Evolutionary conservation across 805 yeast species (phyloP).

Genomic region (Clavispora phyllophila): DNA sequence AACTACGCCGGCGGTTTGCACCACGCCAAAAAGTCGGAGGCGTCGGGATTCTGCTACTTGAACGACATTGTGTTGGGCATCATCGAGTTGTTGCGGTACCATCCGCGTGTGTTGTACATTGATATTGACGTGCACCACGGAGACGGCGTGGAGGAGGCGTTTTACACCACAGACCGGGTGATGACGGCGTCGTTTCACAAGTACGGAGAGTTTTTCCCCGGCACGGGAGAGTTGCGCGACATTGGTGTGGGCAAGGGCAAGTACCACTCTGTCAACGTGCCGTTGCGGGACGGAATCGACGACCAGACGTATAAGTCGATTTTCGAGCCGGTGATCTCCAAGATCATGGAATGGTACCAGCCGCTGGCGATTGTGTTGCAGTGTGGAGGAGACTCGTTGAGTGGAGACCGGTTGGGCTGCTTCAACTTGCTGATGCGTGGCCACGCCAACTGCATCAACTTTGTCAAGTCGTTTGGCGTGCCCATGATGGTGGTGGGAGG

Average conservation of each 20-base stretch:
- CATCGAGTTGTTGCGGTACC: constrained; percentile 70
- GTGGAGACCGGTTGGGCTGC: constrained; percentile 94
- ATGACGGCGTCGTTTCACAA: constrained; percentile 90
- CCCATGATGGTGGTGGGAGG: constrained; percentile 96
- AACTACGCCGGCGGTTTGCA: constrained; percentile 93
- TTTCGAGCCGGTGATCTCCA: constrained; percentile 81
- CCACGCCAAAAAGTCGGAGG: constrained; percentile 87
- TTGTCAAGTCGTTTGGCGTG: constrained; percentile 76
- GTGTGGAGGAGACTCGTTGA: constrained; percentile 96
- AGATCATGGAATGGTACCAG: constrained; percentile 78
- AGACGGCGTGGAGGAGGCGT: constrained; percentile 94
- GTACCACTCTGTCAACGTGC: constrained; percentile 79
- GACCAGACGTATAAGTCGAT: constrained; percentile 81
- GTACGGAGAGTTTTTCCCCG: constrained; percentile 91
- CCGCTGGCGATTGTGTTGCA: constrained; percentile 97
- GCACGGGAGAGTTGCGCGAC: constrained; percentile 84
- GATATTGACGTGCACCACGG: constrained; percentile 94
- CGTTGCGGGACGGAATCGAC: constrained; percentile 88
- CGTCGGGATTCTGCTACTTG: constrained; percentile 86
- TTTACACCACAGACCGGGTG: constrained; percentile 85
- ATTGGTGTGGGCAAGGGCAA: constrained; percentile 82
- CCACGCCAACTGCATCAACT: constrained; percentile 93
- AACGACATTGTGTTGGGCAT: constrained; percentile 88
- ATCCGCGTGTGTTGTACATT: constrained; percentile 80
- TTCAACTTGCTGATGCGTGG: constrained; percentile 91